Percentiles rank a stretch among this genome's conserved stretches.
phyloP scores from a whole-genome alignment of 2,329 filamentous ascomycete species.

The Paecilomyces sp. region DNA sequence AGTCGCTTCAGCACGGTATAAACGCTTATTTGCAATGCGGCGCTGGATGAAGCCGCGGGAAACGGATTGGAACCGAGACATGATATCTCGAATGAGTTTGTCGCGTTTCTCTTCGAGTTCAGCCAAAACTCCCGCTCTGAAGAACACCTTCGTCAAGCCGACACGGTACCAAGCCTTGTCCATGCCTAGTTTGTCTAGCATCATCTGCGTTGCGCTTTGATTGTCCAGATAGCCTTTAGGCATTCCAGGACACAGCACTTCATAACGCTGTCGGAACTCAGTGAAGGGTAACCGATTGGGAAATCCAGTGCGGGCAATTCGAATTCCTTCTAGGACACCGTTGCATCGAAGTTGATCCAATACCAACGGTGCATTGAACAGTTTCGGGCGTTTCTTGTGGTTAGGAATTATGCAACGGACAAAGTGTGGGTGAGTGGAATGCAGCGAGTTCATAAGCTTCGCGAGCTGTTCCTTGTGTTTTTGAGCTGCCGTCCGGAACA shows the following conservation, averaged over 20 bases:
- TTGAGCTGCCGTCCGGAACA: conserved; percentile 95
- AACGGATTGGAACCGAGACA: conserved; percentile 86
- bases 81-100: conserved; percentile 84
- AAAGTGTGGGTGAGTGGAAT: conserved; percentile 96
- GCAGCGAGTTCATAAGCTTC: conserved; percentile 87
- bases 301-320: conserved; percentile 94
- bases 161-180: conserved; percentile 86
- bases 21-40: conserved; percentile 80
- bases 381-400: conserved; percentile 93
- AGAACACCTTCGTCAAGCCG: conserved; percentile 95
- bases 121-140: conserved; percentile 88
- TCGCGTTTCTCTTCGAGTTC: conserved; percentile 96
- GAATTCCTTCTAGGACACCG: conserved; percentile 96
- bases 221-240: conserved; percentile 88
- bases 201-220: conserved; percentile 73
- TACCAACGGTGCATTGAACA: conserved; percentile 85
- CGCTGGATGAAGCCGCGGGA: conserved; percentile 85
- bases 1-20: conserved; percentile 91
- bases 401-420: conserved; percentile 97
- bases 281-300: conserved; percentile 87
- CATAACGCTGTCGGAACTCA: conserved; percentile 92
- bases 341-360: conserved; percentile 97
- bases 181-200: conserved; percentile 81
- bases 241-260: conserved; percentile 83
- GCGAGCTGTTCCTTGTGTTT: conserved; percentile 97